These are phyloP conservation scores for Hammondia hammondi DNA, from an alignment of 169 alveolate species.

Conservation along the genomic window DNA sequence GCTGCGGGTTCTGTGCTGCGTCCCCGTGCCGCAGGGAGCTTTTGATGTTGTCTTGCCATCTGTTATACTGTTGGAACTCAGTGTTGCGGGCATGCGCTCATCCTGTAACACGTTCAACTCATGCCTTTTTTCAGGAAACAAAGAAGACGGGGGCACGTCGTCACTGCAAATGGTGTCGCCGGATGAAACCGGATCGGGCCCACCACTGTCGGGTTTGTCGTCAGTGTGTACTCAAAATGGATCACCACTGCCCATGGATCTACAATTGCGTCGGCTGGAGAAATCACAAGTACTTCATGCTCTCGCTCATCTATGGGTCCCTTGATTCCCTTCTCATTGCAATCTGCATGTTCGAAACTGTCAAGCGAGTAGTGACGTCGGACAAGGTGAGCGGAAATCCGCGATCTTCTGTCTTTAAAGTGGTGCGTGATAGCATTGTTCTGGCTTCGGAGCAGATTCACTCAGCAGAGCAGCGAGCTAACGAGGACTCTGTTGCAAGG, in stretches of 20 bases:
- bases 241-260: conserved; percentile 93
- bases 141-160: conserved; percentile 89
- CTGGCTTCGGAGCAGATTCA: too few species aligned
- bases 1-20: too few species aligned
- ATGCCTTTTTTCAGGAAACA: conserved; percentile 91
- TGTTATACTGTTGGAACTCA: too few species aligned
- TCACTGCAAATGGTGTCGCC: conserved; percentile 92
- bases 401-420: neutral
- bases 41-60: too few species aligned
- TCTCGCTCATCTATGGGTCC: conserved; percentile 82
- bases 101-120: too few species aligned
- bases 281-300: conserved; percentile 87
- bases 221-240: conserved; percentile 89
- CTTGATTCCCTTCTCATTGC: conserved; percentile 78
- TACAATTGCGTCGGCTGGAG: conserved; percentile 90
- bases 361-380: conserved; percentile 42
- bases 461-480: too few species aligned
- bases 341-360: conserved; percentile 79
- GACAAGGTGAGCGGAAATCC: conserved; percentile 44
- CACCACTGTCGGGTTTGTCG: conserved; percentile 91
- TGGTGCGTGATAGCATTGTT: too few species aligned
- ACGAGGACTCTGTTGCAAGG: too few species aligned
- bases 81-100: too few species aligned
- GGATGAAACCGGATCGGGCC: conserved; percentile 92
- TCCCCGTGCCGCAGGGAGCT: too few species aligned